A percentile compares a stretch with the other conserved stretches of the same genome.
Conservation (phyloP, 2,329 filamentous ascomycete genomes). For the Colletotrichum paranaense region DNA sequence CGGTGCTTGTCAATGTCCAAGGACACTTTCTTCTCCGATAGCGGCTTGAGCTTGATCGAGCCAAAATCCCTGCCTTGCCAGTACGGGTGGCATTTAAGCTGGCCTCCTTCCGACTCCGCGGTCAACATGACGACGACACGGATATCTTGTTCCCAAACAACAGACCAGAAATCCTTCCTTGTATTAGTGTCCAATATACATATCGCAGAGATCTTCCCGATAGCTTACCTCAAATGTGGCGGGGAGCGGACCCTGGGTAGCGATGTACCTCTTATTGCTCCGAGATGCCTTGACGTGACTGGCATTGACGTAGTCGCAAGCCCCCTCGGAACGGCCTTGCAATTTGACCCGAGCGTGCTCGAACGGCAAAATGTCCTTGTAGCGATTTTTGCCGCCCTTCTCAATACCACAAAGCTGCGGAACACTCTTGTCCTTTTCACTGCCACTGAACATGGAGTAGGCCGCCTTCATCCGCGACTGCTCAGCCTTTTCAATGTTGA, state of each 20-base stretch:
- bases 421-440: slow-evolving; percentile 41
- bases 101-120: slow-evolving; percentile 91
- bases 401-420: slow-evolving; percentile 88
- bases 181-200: background rate
- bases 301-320: slow-evolving; percentile 96
- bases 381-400: slow-evolving; percentile 94
- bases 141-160: slow-evolving; percentile 96
- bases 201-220: background rate
- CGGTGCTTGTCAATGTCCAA: slow-evolving; percentile 74
- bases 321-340: slow-evolving; percentile 71
- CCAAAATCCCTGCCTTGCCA: slow-evolving; percentile 88
- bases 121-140: slow-evolving; percentile 97
- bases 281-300: slow-evolving; percentile 84
- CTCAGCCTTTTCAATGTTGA: slow-evolving; percentile 85
- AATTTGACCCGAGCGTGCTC: slow-evolving; percentile 91
- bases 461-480: slow-evolving; percentile 93
- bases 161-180: slow-evolving; percentile 92
- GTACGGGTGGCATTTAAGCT: slow-evolving; percentile 94
- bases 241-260: slow-evolving; percentile 92
- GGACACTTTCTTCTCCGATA: slow-evolving; percentile 86
- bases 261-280: slow-evolving; percentile 94
- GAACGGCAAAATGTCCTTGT: slow-evolving; percentile 97
- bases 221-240: slow-evolving; percentile 85
- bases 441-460: slow-evolving; percentile 59
- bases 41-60: slow-evolving; percentile 75